phyloP scores from a whole-genome alignment of 2,329 filamentous ascomycete species.

The Alternaria incomplexa region DNA sequence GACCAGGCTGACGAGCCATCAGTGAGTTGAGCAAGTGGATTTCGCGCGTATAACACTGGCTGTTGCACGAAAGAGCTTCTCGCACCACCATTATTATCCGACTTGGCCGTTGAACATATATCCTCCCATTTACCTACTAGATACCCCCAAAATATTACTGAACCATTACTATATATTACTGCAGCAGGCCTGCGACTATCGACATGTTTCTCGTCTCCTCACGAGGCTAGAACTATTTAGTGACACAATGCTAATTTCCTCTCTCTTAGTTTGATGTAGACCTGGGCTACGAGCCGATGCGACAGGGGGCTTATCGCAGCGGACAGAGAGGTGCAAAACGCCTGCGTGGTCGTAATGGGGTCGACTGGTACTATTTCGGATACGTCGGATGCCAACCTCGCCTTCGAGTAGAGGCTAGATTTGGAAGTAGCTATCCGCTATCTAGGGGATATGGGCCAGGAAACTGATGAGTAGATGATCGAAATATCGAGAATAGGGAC shows the following conservation, averaged over 20 bases:
- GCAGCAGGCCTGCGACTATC: background rate
- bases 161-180: background rate
- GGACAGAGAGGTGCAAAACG: background rate
- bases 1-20: slow-evolving; percentile 15
- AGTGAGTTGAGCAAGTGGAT: slow-evolving; percentile 11
- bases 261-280: background rate
- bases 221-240: background rate
- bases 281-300: background rate
- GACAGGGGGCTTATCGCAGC: background rate
- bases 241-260: background rate
- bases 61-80: background rate
- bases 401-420: background rate
- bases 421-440: background rate
- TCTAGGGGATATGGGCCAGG: background rate
- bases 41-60: background rate
- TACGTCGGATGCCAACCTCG: background rate
- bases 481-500: background rate
- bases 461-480: background rate
- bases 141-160: slow-evolving; percentile 7
- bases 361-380: background rate
- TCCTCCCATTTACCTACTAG: slow-evolving; percentile 2
- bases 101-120: background rate
- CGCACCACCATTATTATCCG: background rate
- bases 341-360: background rate
- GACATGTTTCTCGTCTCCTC: background rate